Conservation (phyloP, 495 filamentous ascomycete genomes). For the Darksidea phi region DNA sequence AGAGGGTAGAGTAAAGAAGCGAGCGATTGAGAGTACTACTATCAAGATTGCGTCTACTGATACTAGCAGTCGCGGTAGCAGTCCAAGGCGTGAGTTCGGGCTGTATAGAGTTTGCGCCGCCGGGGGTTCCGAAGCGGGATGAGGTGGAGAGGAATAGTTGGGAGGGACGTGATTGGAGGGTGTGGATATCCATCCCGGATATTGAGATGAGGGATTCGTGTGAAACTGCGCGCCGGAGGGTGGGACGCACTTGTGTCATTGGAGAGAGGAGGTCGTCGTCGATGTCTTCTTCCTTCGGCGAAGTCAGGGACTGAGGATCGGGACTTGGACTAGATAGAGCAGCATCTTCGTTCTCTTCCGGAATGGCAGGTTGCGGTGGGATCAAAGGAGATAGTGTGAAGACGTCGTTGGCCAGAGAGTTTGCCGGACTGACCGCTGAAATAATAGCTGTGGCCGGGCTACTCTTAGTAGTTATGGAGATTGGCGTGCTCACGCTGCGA, state of each 20-base stretch:
- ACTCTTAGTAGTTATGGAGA: conserved; percentile 28
- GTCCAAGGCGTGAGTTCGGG: conserved; percentile 37
- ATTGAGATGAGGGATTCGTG: conserved; percentile 46
- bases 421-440: conserved; percentile 22
- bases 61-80: conserved; percentile 32
- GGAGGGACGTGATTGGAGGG: conserved; percentile 35
- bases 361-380: conserved; percentile 29
- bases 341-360: conserved; percentile 36
- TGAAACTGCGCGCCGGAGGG: conserved; percentile 42
- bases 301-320: conserved; percentile 9
- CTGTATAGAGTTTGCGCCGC: conserved; percentile 17
- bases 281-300: conserved; percentile 21
- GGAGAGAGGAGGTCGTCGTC: conserved; percentile 25
- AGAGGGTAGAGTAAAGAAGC: conserved; percentile 37
- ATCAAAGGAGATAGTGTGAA: conserved; percentile 16
- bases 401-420: conserved; percentile 14
- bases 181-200: conserved; percentile 45
- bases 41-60: conserved; percentile 21
- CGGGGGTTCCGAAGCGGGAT: conserved; percentile 26
- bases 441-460: conserved; percentile 30
- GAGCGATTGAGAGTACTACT: conserved; percentile 26
- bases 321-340: neutral
- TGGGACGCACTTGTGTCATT: conserved; percentile 19
- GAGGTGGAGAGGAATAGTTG: conserved; percentile 34
- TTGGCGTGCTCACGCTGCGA: conserved; percentile 29